These are phyloP conservation scores for Aspergillus funiculosus DNA, from an alignment of 495 filamentous ascomycete species.

Conservation along the genomic window DNA sequence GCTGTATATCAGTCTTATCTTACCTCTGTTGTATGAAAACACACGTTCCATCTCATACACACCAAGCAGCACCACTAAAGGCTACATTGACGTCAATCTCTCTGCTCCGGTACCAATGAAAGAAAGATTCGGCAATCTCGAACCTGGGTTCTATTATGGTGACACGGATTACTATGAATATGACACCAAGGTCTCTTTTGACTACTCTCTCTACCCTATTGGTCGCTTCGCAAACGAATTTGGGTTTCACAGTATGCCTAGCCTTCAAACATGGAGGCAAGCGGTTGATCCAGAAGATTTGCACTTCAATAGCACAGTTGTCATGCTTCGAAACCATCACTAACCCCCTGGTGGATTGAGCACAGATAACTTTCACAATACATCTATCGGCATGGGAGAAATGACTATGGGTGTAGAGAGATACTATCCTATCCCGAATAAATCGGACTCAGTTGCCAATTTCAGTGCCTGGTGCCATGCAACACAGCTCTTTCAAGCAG, in stretches of 20 bases:
- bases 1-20: conserved; percentile 55
- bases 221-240: conserved; percentile 65
- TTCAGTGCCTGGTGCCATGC: conserved; percentile 65
- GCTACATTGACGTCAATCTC: conserved; percentile 54
- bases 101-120: conserved; percentile 52
- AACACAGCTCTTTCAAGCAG: conserved; percentile 64
- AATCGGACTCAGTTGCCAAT: conserved; percentile 51
- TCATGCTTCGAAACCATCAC: conserved; percentile 62
- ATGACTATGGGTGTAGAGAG: conserved; percentile 57
- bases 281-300: conserved; percentile 47
- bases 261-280: conserved; percentile 55
- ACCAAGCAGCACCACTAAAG: conserved; percentile 62
- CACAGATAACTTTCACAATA: conserved; percentile 35
- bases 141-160: conserved; percentile 53
- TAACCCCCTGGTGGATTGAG: conserved; percentile 47
- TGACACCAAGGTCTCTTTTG: conserved; percentile 49
- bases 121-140: conserved; percentile 56
- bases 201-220: conserved; percentile 51
- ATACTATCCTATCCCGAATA: conserved; percentile 59
- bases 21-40: conserved; percentile 59
- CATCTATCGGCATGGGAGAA: conserved; percentile 49
- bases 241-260: conserved; percentile 63
- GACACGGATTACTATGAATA: conserved; percentile 71
- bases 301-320: conserved; percentile 54
- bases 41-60: conserved; percentile 61